Percentiles rank a stretch among this genome's conserved stretches.
These are phyloP conservation scores for Eutrema salsugineum DNA, from an alignment of 441 rosid species.

Conservation along the genomic window DNA sequence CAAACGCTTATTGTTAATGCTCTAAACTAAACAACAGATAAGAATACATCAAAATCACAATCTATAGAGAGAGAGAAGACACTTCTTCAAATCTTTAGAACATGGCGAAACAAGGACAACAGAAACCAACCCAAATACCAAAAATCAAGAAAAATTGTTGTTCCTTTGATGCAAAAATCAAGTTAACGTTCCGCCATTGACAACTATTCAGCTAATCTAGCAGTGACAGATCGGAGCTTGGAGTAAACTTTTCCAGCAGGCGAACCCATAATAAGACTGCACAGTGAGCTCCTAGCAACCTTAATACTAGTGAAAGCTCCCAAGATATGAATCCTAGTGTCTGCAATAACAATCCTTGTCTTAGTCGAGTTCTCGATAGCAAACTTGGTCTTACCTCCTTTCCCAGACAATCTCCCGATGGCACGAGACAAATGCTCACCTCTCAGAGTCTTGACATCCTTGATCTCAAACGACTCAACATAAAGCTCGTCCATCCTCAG, in stretches of 20 bases:
- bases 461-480: constrained; percentile 83
- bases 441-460: constrained; percentile 78
- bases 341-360: constrained; percentile 80
- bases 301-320: constrained; percentile 77
- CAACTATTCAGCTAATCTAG: constrained; percentile 52
- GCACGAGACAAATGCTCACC: constrained; percentile 86
- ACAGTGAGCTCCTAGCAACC: constrained; percentile 75
- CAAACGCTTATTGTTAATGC: no score
- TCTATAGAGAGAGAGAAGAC: no score
- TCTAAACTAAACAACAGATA: no score
- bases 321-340: constrained; percentile 72
- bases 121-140: no score
- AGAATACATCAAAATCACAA: no score
- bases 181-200: constrained; percentile 45
- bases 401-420: constrained; percentile 78
- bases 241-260: constrained; percentile 91
- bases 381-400: constrained; percentile 82
- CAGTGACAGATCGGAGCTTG: constrained; percentile 59
- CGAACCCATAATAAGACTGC: constrained; percentile 85
- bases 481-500: constrained; percentile 78
- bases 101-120: no score
- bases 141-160: background rate
- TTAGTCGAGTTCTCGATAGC: constrained; percentile 84
- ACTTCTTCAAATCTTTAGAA: no score
- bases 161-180: constrained; percentile 32